Conservation (phyloP, 345 rosid genomes). For the Microthlaspi erraticum region DNA sequence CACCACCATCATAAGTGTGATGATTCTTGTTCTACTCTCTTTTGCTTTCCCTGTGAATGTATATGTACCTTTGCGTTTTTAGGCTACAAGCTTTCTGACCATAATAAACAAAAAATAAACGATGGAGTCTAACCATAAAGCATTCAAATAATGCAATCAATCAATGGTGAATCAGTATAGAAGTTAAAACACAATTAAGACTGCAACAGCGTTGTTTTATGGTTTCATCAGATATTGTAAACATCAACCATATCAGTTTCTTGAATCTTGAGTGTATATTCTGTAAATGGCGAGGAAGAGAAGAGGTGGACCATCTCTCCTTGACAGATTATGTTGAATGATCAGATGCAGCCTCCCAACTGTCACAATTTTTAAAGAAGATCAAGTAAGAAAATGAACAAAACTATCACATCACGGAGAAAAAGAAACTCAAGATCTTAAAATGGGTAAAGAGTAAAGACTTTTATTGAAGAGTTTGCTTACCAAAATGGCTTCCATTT, state of each 20-base stretch:
- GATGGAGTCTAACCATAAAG: conserved; percentile 25
- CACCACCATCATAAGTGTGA: conserved; percentile 39
- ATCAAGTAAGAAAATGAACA: conserved; percentile 6
- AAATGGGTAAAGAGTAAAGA: not conserved
- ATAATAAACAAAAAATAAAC: conserved; percentile 22
- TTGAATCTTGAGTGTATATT: conserved; percentile 38
- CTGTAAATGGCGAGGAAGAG: conserved; percentile 24
- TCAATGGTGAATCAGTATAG: conserved; percentile 1
- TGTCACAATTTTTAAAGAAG: conserved; percentile 37
- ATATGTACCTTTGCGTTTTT: conserved; percentile 39
- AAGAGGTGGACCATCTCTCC: conserved; percentile 19
- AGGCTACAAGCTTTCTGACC: conserved; percentile 38
- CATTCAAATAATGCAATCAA: conserved; percentile 14
- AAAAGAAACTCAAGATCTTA: not conserved
- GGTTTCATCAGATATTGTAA: too few relatives aligned
- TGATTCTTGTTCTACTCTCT: not conserved
- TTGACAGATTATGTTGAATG: conserved; percentile 27
- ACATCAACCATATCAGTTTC: conserved; percentile 2
- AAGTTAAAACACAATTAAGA: not conserved
- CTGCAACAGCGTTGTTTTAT: conserved; percentile 25
- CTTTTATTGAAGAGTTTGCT: too few relatives aligned
- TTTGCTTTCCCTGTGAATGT: conserved; percentile 21
- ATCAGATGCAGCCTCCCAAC: conserved; percentile 81
- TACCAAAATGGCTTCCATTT: conserved; percentile 88
- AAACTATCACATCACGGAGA: not conserved